Evolutionary conservation across 176 grass and related monocot genomes (phyloP), one percentile per base, ranked within the genome.

Genomic region (Neostapfia colusana): DNA sequence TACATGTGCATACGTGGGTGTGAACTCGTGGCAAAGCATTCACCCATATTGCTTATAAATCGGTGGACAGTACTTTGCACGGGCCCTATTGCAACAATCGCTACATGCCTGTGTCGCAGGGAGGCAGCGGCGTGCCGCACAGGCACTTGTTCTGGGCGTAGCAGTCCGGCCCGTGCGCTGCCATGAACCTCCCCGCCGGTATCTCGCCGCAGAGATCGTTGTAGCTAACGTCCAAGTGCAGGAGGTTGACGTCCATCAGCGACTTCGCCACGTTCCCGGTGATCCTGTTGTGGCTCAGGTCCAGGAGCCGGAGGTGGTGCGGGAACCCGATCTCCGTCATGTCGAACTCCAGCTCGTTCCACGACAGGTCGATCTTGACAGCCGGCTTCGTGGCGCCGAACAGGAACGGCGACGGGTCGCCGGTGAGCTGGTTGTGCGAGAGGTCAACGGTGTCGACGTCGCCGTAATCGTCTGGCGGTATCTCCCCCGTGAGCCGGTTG

Each of bases 331-430:
- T 80, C 25, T 14, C 61, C 58, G 70, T 87, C 62, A 97, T 62
- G 69, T 97, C 90, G 88, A 97, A 97, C 78, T 75, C 81, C 4
- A 97, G 70, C 80, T 25, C 44, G 93, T 97, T 97, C 93, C 93
- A 90, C 72, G 90, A 88, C 53, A 93, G 76, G 76, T 97, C 88
- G 25, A 97, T 84, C 90, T 91, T 87, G 55, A 81, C 34, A 0
- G 70, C n/a, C 34, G 59, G 35, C 45, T 78, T 85, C 2, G 86
- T 37, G 36, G 74, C 77, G 26, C 88, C 85, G 80, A 93, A 93
- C 81, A 90, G 81, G 71, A 82, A 76, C 67, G 63, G 0, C 34
- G 90, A 90, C 27, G 88, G 79, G 73, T 93, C 90, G 1, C 93
- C 90, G 8, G 65, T 18, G 64, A 97, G 74, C 14, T 1, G 38